These are phyloP conservation scores for Xylaria sp. DNA, from an alignment of 2,329 filamentous ascomycete species.

Conservation along the genomic window DNA sequence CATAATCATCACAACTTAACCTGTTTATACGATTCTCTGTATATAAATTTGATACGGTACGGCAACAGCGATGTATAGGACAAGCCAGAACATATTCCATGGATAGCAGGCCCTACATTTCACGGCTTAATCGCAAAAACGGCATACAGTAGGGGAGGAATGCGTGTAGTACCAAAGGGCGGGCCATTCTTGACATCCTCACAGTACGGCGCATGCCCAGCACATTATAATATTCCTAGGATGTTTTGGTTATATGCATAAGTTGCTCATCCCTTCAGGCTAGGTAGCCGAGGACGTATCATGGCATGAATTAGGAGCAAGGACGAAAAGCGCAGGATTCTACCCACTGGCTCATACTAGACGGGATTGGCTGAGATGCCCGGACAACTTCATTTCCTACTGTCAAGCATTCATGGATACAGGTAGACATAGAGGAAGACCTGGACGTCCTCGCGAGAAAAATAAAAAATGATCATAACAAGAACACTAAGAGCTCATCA, in stretches of 20 bases:
- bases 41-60: slow-evolving; percentile 11
- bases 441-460: not conserved
- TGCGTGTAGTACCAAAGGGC: not conserved
- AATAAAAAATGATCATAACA: not conserved
- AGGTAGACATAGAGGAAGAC: slow-evolving; percentile 13
- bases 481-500: not conserved
- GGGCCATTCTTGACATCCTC: no score
- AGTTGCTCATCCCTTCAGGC: not conserved
- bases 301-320: not conserved
- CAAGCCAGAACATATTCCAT: not conserved
- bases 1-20: slow-evolving; percentile 1
- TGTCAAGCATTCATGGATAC: slow-evolving; percentile 7
- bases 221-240: not conserved
- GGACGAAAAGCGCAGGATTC: not conserved
- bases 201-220: not conserved
- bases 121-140: not conserved
- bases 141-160: not conserved
- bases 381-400: not conserved
- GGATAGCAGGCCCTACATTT: not conserved
- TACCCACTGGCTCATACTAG: not conserved
- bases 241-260: not conserved
- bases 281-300: not conserved
- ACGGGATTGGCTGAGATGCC: not conserved
- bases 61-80: not conserved
- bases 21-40: slow-evolving; percentile 11